Base-by-base conservation (phyloP, 352 stramenopile genomes). In the Pythium guiyangense region DNA sequence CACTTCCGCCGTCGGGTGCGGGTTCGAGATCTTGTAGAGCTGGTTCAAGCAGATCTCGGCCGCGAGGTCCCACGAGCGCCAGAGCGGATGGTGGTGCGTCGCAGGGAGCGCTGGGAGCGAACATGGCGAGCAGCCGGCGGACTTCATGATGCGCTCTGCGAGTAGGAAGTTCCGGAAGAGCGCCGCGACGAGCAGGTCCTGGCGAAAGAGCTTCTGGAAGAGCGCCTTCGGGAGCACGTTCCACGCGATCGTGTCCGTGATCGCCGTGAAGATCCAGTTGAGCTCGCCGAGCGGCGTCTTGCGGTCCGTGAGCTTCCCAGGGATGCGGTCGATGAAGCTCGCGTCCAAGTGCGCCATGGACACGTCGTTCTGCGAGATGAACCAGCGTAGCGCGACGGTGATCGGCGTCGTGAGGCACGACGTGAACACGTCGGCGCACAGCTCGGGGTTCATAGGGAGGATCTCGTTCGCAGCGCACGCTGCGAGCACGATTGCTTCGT, bases 181-280 rank as follows among this genome's bases (percentile, higher is more conserved):
- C 40, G 84, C 97, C 1, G 97, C 97, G 6, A 99, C 90, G 11
- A 99, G 70, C 54, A 99, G 77, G 77, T 99, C 98, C 65, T 99
- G 96, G n/a, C 97, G 89, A 72, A 99, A 99, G 4, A 99, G 74
- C 60, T 97, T 96, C 70, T 99, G 96, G 67, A 99, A 99, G 15
- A 99, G 74, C 31, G 94, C 70, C 39, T 88, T 85, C 12, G 97
- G 97, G 4, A 99, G 70, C 39, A 98, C 86, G 71, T 99, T 99
- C 97, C 97, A 99, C 27, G 97, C 98, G 61, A 99, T 99, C 11
- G 97, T 99, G 77, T 99, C 98, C 0, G 98, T 99, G 52, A 99
- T 98, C n/a, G 97, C 96, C 15, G 97, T 99, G 67, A 99, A 99
- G 51, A 99, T 99, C 98, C 97, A 99, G 83, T 99, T 99, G 39